Conservation (phyloP, 129 eudicot genomes). For the Deinandra increscens region DNA sequence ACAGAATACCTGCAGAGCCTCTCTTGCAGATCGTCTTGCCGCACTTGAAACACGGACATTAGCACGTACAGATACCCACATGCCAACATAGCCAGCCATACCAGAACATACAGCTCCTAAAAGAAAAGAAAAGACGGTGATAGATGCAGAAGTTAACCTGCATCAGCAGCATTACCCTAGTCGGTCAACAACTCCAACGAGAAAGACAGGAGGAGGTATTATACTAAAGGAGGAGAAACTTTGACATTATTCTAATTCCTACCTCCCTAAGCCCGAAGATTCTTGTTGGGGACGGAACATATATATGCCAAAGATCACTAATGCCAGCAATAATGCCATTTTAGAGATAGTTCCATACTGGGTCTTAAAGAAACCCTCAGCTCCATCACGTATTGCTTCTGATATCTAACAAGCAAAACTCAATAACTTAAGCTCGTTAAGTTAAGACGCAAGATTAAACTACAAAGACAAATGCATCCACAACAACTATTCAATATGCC, state of each 20-base stretch:
- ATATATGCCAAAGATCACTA: slow-evolving; percentile 76
- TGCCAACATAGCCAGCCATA: slow-evolving; percentile 97
- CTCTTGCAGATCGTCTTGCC: slow-evolving; percentile 96
- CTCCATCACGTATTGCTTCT: slow-evolving; percentile 98
- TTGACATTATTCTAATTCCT: slow-evolving; percentile 18
- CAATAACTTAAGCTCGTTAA: slow-evolving; percentile 26
- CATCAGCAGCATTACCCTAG: slow-evolving; percentile 39
- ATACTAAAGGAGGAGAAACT: background rate
- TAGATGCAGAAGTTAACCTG: slow-evolving; percentile 80
- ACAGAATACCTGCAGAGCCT: slow-evolving; percentile 76
- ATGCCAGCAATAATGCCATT: slow-evolving; percentile 87
- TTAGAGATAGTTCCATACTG: slow-evolving; percentile 93
- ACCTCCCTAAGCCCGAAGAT: slow-evolving; percentile 86
- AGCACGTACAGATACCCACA: slow-evolving; percentile 99
- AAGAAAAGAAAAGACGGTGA: slow-evolving; percentile 84
- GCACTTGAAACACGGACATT: slow-evolving; percentile 98
- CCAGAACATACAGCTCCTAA: slow-evolving; percentile 97
- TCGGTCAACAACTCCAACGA: slow-evolving; percentile 11
- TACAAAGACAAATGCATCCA: background rate
- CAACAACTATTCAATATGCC: no score
- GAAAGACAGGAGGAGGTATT: slow-evolving; percentile 11
- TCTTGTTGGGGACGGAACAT: slow-evolving; percentile 92
- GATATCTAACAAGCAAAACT: slow-evolving; percentile 61
- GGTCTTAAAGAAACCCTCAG: slow-evolving; percentile 94
- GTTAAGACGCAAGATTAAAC: background rate